Base-by-base conservation (phyloP, 2,329 filamentous ascomycete genomes). In the Penicillium sp. region DNA sequence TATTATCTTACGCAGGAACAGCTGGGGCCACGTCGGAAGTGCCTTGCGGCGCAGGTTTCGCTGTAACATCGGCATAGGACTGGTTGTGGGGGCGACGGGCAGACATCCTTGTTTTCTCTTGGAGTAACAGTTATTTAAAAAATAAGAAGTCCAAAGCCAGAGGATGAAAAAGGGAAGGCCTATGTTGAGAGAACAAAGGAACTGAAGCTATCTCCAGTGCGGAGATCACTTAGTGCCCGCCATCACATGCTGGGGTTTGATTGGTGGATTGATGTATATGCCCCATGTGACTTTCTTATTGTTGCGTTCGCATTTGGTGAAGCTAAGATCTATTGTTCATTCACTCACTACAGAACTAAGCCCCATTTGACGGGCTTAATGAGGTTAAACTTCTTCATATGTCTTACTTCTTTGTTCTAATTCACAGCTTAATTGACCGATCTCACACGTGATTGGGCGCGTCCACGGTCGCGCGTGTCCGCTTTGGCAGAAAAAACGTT, bases 1-100 rank as follows among this genome's bases (percentile, higher is more conserved):
- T 40, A 46, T 53, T 15, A 17, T 80, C 87, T 75, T 78, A 95
- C 91, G 83, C 81, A 53, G 92, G 91, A 49, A 96, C 91, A 23
- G 91, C 91, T 21, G 91, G 90, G n/a, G 87, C 78, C 63, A 89
- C 93, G 77, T 87, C 85, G 56, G 89, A 92, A 68, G 86, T 86
- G 65, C 83, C 79, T 47, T 76, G 73, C 12, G 69, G 57, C 29
- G 71, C 37, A 57, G 75, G 74, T 57, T 72, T 61, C 29, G 67
- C 63, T 6, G 58, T 63, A 9, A 54, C 67, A 42, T 72, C 67
- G 53, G 70, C 68, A 43, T 67, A 69, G 38, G 70, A 69, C 53
- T 71, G 67, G 13, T 62, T 67, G 38, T 70, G 66, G 43, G 67
- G 60, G 53, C 72, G 71, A 37, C 69, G 69, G 58, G 64, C 66